A percentile compares a stretch with the other conserved stretches of the same genome.
phyloP scores from a whole-genome alignment of 306 rosid species.

The Adenanthera pavonina region DNA sequence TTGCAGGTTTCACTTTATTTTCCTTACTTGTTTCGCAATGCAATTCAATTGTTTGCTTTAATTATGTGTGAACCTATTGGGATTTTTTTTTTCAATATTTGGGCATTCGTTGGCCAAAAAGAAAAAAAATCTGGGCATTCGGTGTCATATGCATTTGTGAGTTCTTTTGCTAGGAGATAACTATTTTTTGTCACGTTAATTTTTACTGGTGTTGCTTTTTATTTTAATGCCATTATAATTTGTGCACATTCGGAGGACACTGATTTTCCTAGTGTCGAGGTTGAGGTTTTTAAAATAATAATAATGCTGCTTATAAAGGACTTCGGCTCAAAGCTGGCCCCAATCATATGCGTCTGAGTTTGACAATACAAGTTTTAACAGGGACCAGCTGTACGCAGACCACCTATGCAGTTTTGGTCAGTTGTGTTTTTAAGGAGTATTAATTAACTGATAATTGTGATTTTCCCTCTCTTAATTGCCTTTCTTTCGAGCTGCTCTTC shows the following conservation, averaged over 20 bases:
- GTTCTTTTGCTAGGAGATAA: neutral
- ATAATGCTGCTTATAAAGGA: neutral
- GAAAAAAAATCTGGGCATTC: neutral
- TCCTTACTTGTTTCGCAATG: neutral
- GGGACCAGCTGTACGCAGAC: neutral
- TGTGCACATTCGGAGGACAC: conserved; percentile 21
- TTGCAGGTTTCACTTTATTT: conserved; percentile 64
- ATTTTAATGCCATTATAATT: conserved; percentile 9
- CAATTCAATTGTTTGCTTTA: neutral
- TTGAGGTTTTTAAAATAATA: neutral
- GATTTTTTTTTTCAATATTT: neutral
- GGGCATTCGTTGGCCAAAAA: neutral
- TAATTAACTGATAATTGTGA: neutral
- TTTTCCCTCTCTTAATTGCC: neutral
- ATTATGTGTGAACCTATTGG: neutral
- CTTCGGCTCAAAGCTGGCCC: neutral
- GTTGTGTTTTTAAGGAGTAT: neutral
- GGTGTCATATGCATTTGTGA: neutral
- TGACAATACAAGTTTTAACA: neutral
- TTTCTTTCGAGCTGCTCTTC: neutral
- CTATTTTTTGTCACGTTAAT: neutral
- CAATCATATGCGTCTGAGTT: neutral
- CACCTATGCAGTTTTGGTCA: neutral
- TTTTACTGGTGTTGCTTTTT: neutral
- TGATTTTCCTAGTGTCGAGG: conserved; percentile 21